A percentile compares a stretch with the other conserved stretches of the same genome.
These are phyloP conservation scores for Aureobasidium sp. DNA, from an alignment of 2,329 filamentous ascomycete species.

Conservation along the genomic window DNA sequence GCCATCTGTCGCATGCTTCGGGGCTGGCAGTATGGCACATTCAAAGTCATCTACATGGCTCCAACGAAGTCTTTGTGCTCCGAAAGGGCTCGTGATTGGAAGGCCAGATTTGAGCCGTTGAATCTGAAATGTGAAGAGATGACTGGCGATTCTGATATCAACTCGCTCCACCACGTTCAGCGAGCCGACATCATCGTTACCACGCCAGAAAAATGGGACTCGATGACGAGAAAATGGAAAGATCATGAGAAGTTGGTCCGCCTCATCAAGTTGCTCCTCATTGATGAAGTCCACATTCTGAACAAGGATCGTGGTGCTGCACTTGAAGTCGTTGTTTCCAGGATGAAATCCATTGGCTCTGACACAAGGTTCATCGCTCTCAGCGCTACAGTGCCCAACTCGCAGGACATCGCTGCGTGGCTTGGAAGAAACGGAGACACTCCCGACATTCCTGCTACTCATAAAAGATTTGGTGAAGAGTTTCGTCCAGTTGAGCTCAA, in stretches of 20 bases:
- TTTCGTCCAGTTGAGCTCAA: constrained; percentile 71
- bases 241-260: constrained; percentile 70
- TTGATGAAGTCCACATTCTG: constrained; percentile 82
- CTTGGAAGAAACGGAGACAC: constrained; percentile 59
- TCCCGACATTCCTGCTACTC: constrained; percentile 55
- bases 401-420: constrained; percentile 73
- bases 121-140: constrained; percentile 67
- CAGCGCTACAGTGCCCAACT: constrained; percentile 79
- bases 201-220: constrained; percentile 89
- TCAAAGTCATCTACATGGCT: constrained; percentile 79
- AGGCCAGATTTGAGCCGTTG: constrained; percentile 61
- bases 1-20: constrained; percentile 68
- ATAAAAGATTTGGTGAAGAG: constrained; percentile 69
- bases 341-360: constrained; percentile 74
- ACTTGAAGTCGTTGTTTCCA: constrained; percentile 74
- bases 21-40: constrained; percentile 50
- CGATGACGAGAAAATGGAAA: constrained; percentile 78
- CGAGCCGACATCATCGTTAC: constrained; percentile 76
- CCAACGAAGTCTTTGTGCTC: constrained; percentile 78
- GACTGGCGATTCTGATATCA: constrained; percentile 69
- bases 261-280: constrained; percentile 71
- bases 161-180: constrained; percentile 61
- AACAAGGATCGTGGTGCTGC: constrained; percentile 74
- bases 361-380: constrained; percentile 73
- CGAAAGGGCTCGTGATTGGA: constrained; percentile 72